Evolutionary conservation across 495 filamentous ascomycete species (phyloP).

Genomic region (Tuber calosporum): DNA sequence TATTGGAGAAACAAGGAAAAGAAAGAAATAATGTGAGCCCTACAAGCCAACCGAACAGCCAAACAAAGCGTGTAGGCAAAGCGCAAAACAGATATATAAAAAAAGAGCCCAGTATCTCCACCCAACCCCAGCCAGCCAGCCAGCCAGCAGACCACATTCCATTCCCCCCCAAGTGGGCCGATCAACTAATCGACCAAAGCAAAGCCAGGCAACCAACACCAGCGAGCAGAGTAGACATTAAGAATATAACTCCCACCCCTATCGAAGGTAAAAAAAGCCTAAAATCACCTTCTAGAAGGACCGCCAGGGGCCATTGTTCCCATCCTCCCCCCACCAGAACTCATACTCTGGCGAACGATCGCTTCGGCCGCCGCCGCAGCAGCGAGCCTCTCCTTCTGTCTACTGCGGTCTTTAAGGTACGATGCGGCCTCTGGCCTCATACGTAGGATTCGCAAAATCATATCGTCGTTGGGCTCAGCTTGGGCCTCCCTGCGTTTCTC

Average conservation of each 20-base stretch:
- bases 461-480: constrained; percentile 94
- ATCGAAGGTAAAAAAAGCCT: background rate
- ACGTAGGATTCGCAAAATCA: constrained; percentile 89
- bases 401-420: constrained; percentile 82
- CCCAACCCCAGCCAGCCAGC: background rate
- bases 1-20: background rate
- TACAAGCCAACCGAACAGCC: too few species aligned
- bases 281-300: constrained; percentile 2
- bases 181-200: background rate
- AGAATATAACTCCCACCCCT: background rate
- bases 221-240: background rate
- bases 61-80: background rate
- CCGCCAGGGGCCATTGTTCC: constrained; percentile 24
- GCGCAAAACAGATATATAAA: background rate
- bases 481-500: constrained; percentile 92
- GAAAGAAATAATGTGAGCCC: background rate
- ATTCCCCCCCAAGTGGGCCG: background rate
- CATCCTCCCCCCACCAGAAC: constrained; percentile 56
- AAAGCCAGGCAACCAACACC: background rate
- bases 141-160: background rate
- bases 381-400: constrained; percentile 88
- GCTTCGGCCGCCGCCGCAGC: constrained; percentile 84
- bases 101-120: background rate
- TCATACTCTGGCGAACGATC: constrained; percentile 89
- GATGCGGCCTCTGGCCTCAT: constrained; percentile 91